phyloP scores from a whole-genome alignment of 495 filamentous ascomycete species.

The Rusavskia elegans region DNA sequence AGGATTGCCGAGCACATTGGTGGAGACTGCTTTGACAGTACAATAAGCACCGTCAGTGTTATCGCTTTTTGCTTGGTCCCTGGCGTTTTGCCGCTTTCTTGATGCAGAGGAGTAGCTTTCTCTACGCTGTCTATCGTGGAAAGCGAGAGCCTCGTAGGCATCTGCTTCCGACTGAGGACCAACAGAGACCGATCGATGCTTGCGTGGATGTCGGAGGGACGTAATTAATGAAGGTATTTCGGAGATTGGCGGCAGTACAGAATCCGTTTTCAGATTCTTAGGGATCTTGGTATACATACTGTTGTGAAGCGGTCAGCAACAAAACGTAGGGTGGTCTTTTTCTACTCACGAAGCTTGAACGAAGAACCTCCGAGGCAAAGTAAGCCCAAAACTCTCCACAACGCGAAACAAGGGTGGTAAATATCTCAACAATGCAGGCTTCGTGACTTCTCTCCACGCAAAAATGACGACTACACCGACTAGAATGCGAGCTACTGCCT shows the following conservation, averaged over 20 bases:
- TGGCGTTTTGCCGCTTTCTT: not conserved
- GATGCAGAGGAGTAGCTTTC: conserved; percentile 42
- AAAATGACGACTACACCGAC: conserved; percentile 73
- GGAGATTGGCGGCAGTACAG: conserved; percentile 69
- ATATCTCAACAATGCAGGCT: conserved; percentile 58
- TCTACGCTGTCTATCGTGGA: conserved; percentile 62
- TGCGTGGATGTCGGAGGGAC: conserved; percentile 62
- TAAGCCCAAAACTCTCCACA: conserved; percentile 61
- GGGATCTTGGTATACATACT: conserved; percentile 81
- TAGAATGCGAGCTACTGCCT: conserved; percentile 46
- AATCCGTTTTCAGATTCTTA: conserved; percentile 58
- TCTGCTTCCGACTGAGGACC: conserved; percentile 92
- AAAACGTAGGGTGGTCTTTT: not conserved
- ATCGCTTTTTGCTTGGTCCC: not conserved
- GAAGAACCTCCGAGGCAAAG: conserved; percentile 75
- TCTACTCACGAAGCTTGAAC: conserved; percentile 59
- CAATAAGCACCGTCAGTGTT: conserved; percentile 4
- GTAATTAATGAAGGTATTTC: conserved; percentile 67
- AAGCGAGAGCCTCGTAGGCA: conserved; percentile 91
- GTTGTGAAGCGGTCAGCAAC: not conserved
- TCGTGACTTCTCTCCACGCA: conserved; percentile 74
- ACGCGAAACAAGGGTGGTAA: conserved; percentile 79
- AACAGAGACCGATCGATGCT: conserved; percentile 68
- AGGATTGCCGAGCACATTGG: not conserved
- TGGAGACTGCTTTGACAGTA: conserved; percentile 4